These are phyloP conservation scores for Trifolium repens DNA, from an alignment of 306 rosid genomes.

Conservation along the genomic window DNA sequence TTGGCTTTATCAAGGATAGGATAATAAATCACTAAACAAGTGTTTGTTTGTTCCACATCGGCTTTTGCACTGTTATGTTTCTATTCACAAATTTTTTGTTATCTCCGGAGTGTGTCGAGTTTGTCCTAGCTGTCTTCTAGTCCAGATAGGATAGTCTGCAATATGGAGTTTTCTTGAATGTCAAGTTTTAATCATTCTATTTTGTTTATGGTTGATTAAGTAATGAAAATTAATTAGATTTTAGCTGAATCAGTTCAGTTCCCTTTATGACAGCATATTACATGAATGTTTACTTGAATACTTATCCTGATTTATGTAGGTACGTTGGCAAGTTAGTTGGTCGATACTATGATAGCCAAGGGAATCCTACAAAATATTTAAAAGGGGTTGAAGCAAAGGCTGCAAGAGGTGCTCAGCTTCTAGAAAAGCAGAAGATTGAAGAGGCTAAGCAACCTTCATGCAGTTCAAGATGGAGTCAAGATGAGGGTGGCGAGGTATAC, in stretches of 20 bases:
- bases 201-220: background rate
- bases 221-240: background rate
- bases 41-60: background rate
- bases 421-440: slow-evolving; percentile 86
- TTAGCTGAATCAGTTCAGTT: background rate
- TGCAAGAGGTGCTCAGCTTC: slow-evolving; percentile 90
- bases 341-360: slow-evolving; percentile 71
- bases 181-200: background rate
- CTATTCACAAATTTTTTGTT: background rate
- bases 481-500: slow-evolving; percentile 88
- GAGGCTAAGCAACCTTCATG: slow-evolving; percentile 85
- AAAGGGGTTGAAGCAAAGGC: slow-evolving; percentile 97
- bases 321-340: slow-evolving; percentile 86
- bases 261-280: slow-evolving; percentile 11
- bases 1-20: slow-evolving; percentile 10
- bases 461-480: slow-evolving; percentile 96
- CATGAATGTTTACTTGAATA: slow-evolving; percentile 23
- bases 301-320: slow-evolving; percentile 48
- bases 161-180: background rate
- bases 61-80: background rate
- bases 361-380: slow-evolving; percentile 82
- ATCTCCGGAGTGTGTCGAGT: background rate
- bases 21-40: background rate
- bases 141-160: background rate
- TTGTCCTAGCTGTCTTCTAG: background rate